phyloP scores from a whole-genome alignment of 306 rosid genomes.

The Fragaria iinumae region DNA sequence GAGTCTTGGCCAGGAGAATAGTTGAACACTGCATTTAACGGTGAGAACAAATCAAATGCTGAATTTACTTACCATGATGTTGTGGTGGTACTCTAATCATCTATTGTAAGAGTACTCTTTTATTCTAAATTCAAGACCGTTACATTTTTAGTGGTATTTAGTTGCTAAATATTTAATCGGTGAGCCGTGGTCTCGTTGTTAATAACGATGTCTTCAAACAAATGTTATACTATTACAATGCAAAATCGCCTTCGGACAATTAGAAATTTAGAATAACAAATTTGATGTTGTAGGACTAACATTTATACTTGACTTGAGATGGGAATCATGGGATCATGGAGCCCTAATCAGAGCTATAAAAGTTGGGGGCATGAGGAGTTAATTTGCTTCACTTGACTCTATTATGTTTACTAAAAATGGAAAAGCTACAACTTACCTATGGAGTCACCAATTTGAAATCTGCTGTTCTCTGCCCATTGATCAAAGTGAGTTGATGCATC shows the following conservation, averaged over 20 bases:
- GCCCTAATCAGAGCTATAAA: no score
- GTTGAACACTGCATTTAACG: slow-evolving; percentile 59
- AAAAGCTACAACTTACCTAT: slow-evolving; percentile 41
- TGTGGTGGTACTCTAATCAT: neutral
- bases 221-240: no score
- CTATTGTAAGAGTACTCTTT: neutral
- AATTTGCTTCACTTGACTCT: neutral
- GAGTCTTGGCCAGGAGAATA: slow-evolving; percentile 75
- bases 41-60: neutral
- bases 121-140: neutral
- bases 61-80: neutral
- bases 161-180: no score
- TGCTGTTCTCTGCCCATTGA: slow-evolving; percentile 75
- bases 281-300: no score
- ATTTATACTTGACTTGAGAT: no score
- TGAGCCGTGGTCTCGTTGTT: no score
- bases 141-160: no score
- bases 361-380: neutral
- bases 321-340: no score
- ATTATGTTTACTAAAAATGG: neutral
- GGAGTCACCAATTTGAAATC: slow-evolving; percentile 84
- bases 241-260: no score
- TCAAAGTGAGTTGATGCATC: slow-evolving; percentile 40
- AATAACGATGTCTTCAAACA: no score
- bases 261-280: no score